Evolutionary conservation across 352 stramenopile genomes (phyloP).

Genomic region (Phytophthora pisi): DNA sequence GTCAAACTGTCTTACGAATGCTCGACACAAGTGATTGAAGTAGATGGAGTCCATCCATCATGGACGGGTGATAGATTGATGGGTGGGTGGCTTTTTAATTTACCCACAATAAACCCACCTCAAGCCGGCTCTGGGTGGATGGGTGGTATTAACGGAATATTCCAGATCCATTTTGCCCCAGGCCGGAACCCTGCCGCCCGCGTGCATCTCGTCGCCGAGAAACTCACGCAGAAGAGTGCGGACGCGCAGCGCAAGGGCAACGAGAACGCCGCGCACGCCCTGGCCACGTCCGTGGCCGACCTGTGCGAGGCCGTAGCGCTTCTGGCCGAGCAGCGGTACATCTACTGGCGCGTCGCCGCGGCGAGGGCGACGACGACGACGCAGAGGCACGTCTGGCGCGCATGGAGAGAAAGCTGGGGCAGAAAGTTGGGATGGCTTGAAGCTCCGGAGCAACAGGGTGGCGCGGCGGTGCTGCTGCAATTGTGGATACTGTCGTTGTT

Average conservation of each 20-base stretch:
- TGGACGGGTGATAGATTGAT: too few species aligned
- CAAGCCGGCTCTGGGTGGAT: too few species aligned
- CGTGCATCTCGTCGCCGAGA: constrained; percentile 78
- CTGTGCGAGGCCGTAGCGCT: constrained; percentile 58
- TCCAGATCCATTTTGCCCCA: too few species aligned
- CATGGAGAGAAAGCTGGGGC: constrained; percentile 63
- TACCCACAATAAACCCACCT: too few species aligned
- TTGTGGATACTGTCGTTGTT: too few species aligned
- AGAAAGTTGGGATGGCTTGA: constrained; percentile 79
- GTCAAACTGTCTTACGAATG: too few species aligned
- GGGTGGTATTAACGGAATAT: too few species aligned
- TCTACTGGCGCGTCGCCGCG: constrained; percentile 36
- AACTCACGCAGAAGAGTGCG: constrained; percentile 69
- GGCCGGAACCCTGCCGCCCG: too few species aligned
- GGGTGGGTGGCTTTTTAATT: too few species aligned
- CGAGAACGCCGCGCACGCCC: constrained; percentile 44
- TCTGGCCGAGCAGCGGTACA: constrained; percentile 59
- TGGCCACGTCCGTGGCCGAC: constrained; percentile 58
- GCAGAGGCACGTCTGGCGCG: constrained; percentile 34
- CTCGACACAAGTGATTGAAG: too few species aligned
- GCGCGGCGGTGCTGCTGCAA: constrained; percentile 52
- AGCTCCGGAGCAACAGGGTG: constrained; percentile 60
- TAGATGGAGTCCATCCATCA: too few species aligned
- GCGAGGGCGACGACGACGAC: constrained; percentile 34
- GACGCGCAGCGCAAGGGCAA: constrained; percentile 73